Base-by-base conservation (phyloP, 441 rosid species). In the Bruguiera hainesii region DNA sequence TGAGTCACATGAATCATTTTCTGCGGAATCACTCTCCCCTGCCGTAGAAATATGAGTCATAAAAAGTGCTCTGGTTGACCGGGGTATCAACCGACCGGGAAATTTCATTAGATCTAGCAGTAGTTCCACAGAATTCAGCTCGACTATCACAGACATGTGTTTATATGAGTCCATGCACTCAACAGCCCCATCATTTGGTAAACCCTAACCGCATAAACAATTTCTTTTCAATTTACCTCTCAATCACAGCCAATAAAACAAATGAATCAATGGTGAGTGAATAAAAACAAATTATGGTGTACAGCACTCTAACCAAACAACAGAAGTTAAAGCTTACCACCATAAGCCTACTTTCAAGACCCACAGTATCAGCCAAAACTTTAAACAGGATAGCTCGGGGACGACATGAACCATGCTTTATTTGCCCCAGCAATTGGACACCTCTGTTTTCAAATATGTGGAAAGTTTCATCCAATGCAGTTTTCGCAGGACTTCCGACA, bases 1-100 rank as follows among this genome's bases (percentile, higher is more conserved):
- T 70, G 99, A 96, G 79, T 96, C 99, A 60, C 99, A 96, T 35
- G 99, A 96, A 75, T 96, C 99, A 82, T 96, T 96, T 81, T 96
- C 99, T 66, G 97, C 98, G 79, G 98, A 96, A 81, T 96, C 99
- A 82, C 98, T 93, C 86, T 96, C 99, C 83, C 97, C 99, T 68
- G 96, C 93, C 30, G 96, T 94, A 71, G 98, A 85, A 67, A 89
- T 82, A 82, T 96, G 99, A 76, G 96, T 85, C 99, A 91, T 91
- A 76, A 84, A 85, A 50, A 93, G 87, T 49, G 98, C 99, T 71
- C 84, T 93, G 56, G 97, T 85, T 65, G 99, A 83, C 64, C 80
- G 74, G 8, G 97, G 98, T 72, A 90, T 93, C 69, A 96, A 80
- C 84, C 89, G 91, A 67, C 98, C 98, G 15, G 99, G 99, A 83